Base-by-base conservation (phyloP, 345 rosid species). In the Moricandia arvensis region DNA sequence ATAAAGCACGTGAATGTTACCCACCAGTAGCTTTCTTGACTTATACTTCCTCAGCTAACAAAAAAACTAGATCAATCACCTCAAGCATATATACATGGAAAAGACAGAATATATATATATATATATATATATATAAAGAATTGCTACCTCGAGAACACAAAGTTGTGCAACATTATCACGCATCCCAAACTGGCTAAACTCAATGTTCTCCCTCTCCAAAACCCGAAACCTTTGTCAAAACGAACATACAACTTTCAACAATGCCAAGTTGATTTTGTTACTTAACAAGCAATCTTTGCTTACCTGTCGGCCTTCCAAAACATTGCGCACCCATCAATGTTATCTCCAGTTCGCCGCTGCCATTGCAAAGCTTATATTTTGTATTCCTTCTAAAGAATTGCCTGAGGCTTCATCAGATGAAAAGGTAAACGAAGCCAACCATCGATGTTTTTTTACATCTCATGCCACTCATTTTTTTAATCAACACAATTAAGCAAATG, bases 101-200 rank as follows among this genome's bases (percentile, higher is more conserved):
- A 21, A n/a, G n/a, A n/a, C n/a, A n/a, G n/a, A n/a, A n/a, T n/a
- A n/a, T n/a, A n/a, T n/a, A n/a, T n/a, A n/a, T n/a, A n/a, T n/a
- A n/a, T n/a, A n/a, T n/a, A n/a, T n/a, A n/a, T n/a, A n/a, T n/a
- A n/a, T n/a, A n/a, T n/a, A n/a, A n/a, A n/a, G n/a, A 62, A 64
- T 54, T 47, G 69, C 57, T 80, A 90, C 94, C 97, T 87, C 90
- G 72, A 92, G 88, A 74, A 86, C 93, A 35, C 80, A 81, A 74
- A 92, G 87, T 38, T 90, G 96, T 34, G 94, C 94, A 69, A 92
- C 96, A 80, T 90, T 92, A 75, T 88, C 93, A 1, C 85, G 81
- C 74, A 92, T 87, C 53, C 90, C 94, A 27, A 84, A 77, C 57
- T 79, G 72, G 79, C 85, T 90, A 76, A 84, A 92, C 80, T 87